A percentile compares a stretch with the other conserved stretches of the same genome.
Evolutionary conservation across 2,329 filamentous ascomycete species (phyloP).

Genomic region (Xylariaceae sp.): DNA sequence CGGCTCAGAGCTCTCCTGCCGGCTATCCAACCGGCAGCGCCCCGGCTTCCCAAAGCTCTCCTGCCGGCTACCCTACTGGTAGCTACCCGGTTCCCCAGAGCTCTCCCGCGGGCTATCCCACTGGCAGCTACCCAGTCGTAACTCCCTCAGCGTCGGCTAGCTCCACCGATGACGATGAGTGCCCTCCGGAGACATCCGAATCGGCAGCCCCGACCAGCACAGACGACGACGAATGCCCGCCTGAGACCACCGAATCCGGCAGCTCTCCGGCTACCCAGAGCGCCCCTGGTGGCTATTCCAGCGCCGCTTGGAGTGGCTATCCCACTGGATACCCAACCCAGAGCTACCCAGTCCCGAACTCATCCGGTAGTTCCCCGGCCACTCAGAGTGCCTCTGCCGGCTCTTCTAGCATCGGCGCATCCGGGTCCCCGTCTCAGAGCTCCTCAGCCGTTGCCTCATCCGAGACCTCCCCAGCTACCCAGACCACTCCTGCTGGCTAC

Average conservation of each 20-base stretch:
- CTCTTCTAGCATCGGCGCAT: background rate
- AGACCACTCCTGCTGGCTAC: background rate
- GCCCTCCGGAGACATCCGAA: constrained; percentile 3
- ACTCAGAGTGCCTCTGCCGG: too few relatives aligned
- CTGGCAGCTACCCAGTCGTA: background rate
- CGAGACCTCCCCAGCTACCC: background rate
- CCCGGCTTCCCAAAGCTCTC: too few relatives aligned
- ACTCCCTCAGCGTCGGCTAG: background rate
- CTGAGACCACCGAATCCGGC: constrained; percentile 8
- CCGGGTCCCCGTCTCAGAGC: too few relatives aligned
- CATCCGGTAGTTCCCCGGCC: background rate
- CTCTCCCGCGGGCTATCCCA: background rate
- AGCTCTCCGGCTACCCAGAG: background rate
- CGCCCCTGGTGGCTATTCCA: background rate
- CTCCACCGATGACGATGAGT: constrained; percentile 5
- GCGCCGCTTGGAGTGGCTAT: constrained; percentile 3
- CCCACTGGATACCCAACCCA: constrained; percentile 4
- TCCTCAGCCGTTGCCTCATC: too few relatives aligned
- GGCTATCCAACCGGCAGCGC: too few relatives aligned
- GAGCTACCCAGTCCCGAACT: constrained; percentile 15
- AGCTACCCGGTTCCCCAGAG: background rate
- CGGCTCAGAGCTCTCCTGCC: constrained; percentile 5
- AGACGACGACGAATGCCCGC: constrained; percentile 14
- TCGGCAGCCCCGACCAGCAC: background rate
- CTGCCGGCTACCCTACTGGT: too few relatives aligned